Base-by-base conservation (phyloP, 768 basidiomycete species). In the Calocera cornea region DNA sequence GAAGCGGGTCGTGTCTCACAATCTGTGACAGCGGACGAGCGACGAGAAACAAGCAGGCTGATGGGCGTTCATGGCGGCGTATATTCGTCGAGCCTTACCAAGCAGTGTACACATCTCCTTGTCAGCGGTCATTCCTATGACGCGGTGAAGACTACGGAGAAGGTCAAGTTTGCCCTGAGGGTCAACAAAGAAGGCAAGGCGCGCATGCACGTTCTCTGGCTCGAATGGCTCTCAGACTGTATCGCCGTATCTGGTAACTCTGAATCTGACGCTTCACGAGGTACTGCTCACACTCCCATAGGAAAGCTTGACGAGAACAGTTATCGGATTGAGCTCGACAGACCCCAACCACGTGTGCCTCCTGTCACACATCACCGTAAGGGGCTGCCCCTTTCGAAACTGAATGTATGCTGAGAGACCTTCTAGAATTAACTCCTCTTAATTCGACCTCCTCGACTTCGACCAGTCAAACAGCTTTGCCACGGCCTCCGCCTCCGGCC, bases 201-300 rank as follows among this genome's bases (percentile, higher is more conserved):
- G 3, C 80, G 83, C 49, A 92, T 93, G 34, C 80, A 83, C 64
- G 78, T 95, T 1, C 85, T 97, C 0, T 95, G 94, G 89, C 92
- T 95, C 73, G 93, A 95, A 69, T 97, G 95, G 95, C 89, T 97
- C 67, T 95, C 92, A 92, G 94, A 97, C 72, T 95, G 84, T 31
- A 72, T 95, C 1, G 31, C 54, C 22, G 54, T 60, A 33, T 7
- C 31, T 33, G 54, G 54, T 60, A 60, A 27, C 14, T 10, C 5
- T 5, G 10, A 31, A 16, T 33, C 27, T 16, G 2, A 10, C 31
- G 27, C 19, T 19, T 27, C 14, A 27, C 11, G 24, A n/a, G 14
- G 2, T 27, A 12, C 2, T 60, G 5, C 31, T 60, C 54, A 29
- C 27, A 27, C 22, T 2, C 10, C 11, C 27, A 29, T 33, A 60